Evolutionary conservation across 2,329 filamentous ascomycete species (phyloP).

Genomic region (Malbranchea cinnamomea): DNA sequence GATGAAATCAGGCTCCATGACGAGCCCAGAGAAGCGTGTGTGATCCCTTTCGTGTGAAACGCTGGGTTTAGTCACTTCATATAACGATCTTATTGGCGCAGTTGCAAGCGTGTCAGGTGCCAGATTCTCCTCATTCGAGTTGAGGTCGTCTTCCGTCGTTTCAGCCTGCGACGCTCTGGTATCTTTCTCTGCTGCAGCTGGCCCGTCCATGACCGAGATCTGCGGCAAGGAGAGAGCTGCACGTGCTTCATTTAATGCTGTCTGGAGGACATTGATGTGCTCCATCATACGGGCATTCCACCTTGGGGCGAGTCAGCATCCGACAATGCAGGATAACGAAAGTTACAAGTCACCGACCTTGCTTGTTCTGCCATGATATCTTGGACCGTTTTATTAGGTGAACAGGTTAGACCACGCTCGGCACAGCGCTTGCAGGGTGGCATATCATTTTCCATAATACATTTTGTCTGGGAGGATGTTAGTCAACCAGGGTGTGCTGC

Average conservation of each 20-base stretch:
- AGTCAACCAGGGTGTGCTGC: too few relatives aligned
- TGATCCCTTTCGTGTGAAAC: slow-evolving; percentile 20
- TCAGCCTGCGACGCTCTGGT: slow-evolving; percentile 4
- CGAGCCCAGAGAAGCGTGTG: slow-evolving; percentile 20
- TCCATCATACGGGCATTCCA: slow-evolving; percentile 8
- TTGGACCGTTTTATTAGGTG: slow-evolving; percentile 8
- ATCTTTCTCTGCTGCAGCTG: slow-evolving; percentile 2
- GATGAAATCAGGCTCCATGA: slow-evolving; percentile 34
- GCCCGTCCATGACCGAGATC: slow-evolving; percentile 2
- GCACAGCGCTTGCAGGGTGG: slow-evolving; percentile 8
- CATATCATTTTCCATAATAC: slow-evolving; percentile 8
- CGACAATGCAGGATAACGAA: neutral
- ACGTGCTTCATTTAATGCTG: slow-evolving; percentile 7
- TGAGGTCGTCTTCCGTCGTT: slow-evolving; percentile 3
- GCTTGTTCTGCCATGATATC: slow-evolving; percentile 8
- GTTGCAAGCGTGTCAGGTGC: slow-evolving; percentile 20
- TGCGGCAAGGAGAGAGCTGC: slow-evolving; percentile 6
- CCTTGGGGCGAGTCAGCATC: too few relatives aligned
- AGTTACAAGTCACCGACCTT: slow-evolving; percentile 2
- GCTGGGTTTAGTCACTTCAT: slow-evolving; percentile 33
- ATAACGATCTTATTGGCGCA: slow-evolving; percentile 34
- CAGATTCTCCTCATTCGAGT: slow-evolving; percentile 2
- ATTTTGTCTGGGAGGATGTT: too few relatives aligned
- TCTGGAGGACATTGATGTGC: slow-evolving; percentile 6
- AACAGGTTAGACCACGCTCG: slow-evolving; percentile 8